Evolutionary conservation across 306 rosid species (phyloP).

Genomic region (Hylodesmum podocarpum): DNA sequence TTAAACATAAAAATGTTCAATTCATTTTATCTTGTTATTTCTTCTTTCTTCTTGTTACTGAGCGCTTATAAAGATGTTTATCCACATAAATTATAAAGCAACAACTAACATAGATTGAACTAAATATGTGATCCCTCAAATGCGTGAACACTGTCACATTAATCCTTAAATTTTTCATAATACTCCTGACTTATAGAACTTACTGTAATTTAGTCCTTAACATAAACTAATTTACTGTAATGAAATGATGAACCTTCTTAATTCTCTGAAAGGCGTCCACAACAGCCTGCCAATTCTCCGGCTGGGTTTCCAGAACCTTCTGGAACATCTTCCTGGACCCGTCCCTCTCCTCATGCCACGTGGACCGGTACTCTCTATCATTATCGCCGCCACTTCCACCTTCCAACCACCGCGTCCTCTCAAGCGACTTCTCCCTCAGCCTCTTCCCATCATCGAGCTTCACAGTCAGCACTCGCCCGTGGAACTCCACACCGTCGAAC

Average conservation of each 20-base stretch:
- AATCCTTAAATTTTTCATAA: too few species aligned
- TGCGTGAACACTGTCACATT: too few species aligned
- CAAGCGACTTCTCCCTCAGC: conserved; percentile 52
- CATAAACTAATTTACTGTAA: too few species aligned
- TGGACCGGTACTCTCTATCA: conserved; percentile 52
- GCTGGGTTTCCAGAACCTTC: conserved; percentile 74
- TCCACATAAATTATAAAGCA: too few species aligned
- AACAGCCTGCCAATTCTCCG: conserved; percentile 94
- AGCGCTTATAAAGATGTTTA: too few species aligned
- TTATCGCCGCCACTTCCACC: conserved; percentile 51
- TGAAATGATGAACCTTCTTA: conserved; percentile 62
- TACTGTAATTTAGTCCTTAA: too few species aligned
- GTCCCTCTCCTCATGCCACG: conserved; percentile 90
- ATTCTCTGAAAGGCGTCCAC: conserved; percentile 66
- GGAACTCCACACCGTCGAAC: conserved; percentile 93
- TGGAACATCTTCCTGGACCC: conserved; percentile 54
- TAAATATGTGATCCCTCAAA: too few species aligned
- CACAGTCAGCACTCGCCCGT: conserved; percentile 78
- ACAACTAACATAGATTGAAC: too few species aligned
- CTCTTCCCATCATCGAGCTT: conserved; percentile 83
- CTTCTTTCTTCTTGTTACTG: too few species aligned
- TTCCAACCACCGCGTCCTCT: conserved; percentile 61
- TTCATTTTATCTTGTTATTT: too few species aligned
- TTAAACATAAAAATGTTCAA: too few species aligned
- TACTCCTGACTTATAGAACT: too few species aligned